Conservation (phyloP, 2,329 filamentous ascomycete genomes). For the Tothia fuscella region DNA sequence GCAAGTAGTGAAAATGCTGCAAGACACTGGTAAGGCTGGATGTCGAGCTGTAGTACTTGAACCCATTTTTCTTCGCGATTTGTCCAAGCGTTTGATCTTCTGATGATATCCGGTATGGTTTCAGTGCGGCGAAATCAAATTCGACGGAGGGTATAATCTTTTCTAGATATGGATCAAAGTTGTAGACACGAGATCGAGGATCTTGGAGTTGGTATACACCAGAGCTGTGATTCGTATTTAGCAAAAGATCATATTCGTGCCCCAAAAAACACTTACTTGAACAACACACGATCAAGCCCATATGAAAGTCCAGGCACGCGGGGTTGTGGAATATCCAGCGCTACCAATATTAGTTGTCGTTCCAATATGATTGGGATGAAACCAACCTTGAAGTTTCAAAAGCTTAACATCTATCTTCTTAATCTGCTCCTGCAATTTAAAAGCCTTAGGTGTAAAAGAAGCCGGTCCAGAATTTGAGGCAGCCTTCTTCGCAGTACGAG, state of each 20-base stretch:
- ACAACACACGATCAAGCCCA: constrained; percentile 78
- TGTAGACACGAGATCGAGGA: constrained; percentile 74
- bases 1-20: constrained; percentile 81
- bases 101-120: constrained; percentile 83
- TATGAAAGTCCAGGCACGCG: constrained; percentile 42
- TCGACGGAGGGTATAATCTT: constrained; percentile 86
- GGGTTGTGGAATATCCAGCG: constrained; percentile 1
- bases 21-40: constrained; percentile 89
- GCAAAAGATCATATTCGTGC: constrained; percentile 29
- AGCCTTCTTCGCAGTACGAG: too few species aligned
- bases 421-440: too few species aligned
- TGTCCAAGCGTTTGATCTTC: constrained; percentile 61
- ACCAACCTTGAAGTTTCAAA: too few species aligned
- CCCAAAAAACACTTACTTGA: too few species aligned
- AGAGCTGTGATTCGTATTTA: too few species aligned
- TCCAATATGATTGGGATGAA: too few species aligned
- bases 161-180: constrained; percentile 91
- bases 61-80: constrained; percentile 49
- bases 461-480: too few species aligned
- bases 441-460: too few species aligned
- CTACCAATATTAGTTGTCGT: too few species aligned
- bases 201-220: constrained; percentile 90
- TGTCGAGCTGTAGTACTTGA: constrained; percentile 72
- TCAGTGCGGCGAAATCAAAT: constrained; percentile 82
- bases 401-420: too few species aligned